A percentile compares a stretch with the other conserved stretches of the same genome.
Evolutionary conservation across 2,329 filamentous ascomycete genomes (phyloP).

Genomic region (Fusarium sp.): DNA sequence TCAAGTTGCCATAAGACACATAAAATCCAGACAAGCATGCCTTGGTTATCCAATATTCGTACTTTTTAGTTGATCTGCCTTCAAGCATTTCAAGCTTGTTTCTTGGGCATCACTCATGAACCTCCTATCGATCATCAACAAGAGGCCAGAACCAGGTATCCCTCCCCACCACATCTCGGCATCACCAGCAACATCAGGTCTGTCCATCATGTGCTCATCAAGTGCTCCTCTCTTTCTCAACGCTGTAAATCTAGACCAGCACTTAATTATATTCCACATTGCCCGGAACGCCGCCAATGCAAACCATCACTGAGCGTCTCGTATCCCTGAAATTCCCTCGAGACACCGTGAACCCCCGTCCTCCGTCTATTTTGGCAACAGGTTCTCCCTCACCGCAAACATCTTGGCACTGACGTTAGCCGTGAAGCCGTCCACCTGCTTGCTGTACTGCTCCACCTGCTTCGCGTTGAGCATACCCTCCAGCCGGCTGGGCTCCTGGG

Average conservation of each 20-base stretch:
- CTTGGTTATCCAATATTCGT: not conserved
- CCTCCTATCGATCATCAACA: constrained; percentile 15
- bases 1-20: not conserved
- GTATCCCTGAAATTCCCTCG: constrained; percentile 43
- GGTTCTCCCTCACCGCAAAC: constrained; percentile 88
- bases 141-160: constrained; percentile 15
- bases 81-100: constrained; percentile 11
- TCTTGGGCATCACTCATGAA: constrained; percentile 27
- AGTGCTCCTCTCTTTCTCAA: constrained; percentile 48
- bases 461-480: constrained; percentile 95
- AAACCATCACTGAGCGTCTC: constrained; percentile 52
- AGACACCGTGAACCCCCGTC: constrained; percentile 38
- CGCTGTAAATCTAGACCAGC: constrained; percentile 52
- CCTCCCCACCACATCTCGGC: constrained; percentile 29
- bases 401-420: constrained; percentile 94
- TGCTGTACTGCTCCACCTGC: constrained; percentile 97
- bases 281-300: constrained; percentile 58
- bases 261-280: constrained; percentile 53
- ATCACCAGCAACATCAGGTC: constrained; percentile 32
- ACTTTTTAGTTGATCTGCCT: constrained; percentile 24
- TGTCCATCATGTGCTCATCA: constrained; percentile 41
- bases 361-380: constrained; percentile 65
- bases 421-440: constrained; percentile 96
- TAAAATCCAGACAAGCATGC: not conserved
- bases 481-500: constrained; percentile 90